phyloP scores from a whole-genome alignment of 1,139 yeast species.

The Suhomyces chickasaworum region DNA sequence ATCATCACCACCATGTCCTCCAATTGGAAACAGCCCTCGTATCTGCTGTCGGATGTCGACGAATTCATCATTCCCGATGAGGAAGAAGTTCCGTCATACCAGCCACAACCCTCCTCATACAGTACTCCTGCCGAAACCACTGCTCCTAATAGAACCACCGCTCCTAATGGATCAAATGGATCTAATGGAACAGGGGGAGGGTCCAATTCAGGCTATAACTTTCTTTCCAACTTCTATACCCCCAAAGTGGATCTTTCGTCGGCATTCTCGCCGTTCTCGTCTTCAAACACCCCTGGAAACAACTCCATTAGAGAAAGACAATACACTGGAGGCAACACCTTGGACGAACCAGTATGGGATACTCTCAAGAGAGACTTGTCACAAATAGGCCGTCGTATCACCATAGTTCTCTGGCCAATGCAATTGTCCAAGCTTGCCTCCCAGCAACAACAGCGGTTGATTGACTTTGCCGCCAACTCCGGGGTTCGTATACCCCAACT shows the following conservation, averaged over 20 bases:
- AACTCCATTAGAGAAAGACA: constrained; percentile 69
- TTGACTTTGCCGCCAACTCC: constrained; percentile 46
- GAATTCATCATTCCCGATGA: constrained; percentile 29
- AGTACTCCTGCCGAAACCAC: neutral
- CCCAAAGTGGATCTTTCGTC: constrained; percentile 48
- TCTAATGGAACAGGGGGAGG: neutral
- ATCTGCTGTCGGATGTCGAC: constrained; percentile 17
- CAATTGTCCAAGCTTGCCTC: constrained; percentile 47
- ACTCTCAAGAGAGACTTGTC: constrained; percentile 69
- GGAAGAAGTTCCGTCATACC: constrained; percentile 15
- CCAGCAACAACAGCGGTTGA: constrained; percentile 45
- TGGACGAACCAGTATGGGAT: constrained; percentile 76
- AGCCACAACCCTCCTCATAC: neutral
- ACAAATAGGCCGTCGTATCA: constrained; percentile 64
- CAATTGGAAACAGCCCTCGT: constrained; percentile 12
- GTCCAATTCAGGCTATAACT: neutral
- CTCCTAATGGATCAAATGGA: neutral
- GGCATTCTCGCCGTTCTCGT: constrained; percentile 41
- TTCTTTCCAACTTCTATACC: constrained; percentile 20
- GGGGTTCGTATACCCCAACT: constrained; percentile 49
- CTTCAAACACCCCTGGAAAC: constrained; percentile 39
- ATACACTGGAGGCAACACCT: constrained; percentile 80
- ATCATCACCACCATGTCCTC: neutral
- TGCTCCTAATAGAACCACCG: neutral
- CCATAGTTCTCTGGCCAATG: constrained; percentile 74